Conservation (phyloP, 306 rosid genomes). For the Trichosanthes cucumerina region DNA sequence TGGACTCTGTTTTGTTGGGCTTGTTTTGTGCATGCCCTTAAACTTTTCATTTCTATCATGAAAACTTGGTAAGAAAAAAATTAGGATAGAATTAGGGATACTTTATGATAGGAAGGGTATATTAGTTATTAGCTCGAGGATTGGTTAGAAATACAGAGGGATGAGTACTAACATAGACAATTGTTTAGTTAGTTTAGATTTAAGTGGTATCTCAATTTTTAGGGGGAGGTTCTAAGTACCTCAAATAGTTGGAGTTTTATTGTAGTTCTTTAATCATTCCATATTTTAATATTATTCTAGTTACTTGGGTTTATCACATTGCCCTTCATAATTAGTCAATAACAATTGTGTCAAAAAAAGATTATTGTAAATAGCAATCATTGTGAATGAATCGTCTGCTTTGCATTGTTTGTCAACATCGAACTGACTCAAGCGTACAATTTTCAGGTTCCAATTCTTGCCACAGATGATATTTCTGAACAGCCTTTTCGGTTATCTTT, state of each 20-base stretch:
- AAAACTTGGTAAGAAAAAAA: not conserved
- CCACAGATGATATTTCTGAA: slow-evolving; percentile 91
- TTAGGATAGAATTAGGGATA: not conserved
- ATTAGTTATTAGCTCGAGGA: not conserved
- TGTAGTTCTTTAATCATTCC: not conserved
- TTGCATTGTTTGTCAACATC: not conserved
- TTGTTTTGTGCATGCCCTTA: not conserved
- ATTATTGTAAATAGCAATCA: not conserved
- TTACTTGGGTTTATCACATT: not conserved
- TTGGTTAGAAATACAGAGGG: not conserved
- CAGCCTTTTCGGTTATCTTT: slow-evolving; percentile 83
- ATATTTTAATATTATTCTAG: not conserved
- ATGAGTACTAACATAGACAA: not conserved
- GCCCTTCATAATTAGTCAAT: not conserved
- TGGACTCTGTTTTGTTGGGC: too few relatives aligned
- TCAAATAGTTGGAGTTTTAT: not conserved
- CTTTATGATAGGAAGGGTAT: not conserved
- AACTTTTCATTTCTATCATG: not conserved
- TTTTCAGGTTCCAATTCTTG: slow-evolving; percentile 79
- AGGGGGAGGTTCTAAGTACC: not conserved
- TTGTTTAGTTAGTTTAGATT: not conserved
- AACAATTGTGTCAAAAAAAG: not conserved
- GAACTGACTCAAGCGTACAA: slow-evolving; percentile 16
- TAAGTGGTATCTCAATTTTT: not conserved
- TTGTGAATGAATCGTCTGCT: not conserved